Evolutionary conservation across 1,284 basidiomycete species (phyloP).

Genomic region (Mycena sp.): DNA sequence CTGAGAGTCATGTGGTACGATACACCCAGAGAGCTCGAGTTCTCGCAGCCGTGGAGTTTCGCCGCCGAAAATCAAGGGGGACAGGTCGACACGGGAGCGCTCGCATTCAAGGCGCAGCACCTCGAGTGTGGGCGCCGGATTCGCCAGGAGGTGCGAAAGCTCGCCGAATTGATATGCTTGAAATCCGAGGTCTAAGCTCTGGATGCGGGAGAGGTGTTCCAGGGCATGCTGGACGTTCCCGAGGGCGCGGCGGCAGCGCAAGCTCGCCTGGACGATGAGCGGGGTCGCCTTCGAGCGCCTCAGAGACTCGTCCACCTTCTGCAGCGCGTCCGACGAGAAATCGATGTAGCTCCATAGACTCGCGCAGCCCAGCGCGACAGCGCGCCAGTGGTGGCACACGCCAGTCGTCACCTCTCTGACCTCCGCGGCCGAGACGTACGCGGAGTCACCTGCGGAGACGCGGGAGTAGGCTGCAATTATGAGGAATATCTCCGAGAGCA

Average conservation of each 20-base stretch:
- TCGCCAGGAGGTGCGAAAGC: too few relatives aligned
- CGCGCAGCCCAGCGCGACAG: neutral
- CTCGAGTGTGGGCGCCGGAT: slow-evolving; percentile 7
- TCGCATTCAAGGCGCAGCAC: neutral
- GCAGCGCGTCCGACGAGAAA: neutral
- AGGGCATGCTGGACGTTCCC: slow-evolving; percentile 7
- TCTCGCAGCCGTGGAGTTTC: too few relatives aligned
- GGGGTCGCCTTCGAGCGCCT: neutral
- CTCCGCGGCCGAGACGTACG: neutral
- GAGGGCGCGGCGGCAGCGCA: neutral
- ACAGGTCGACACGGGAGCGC: too few relatives aligned
- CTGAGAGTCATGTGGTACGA: too few relatives aligned
- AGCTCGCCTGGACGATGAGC: slow-evolving; percentile 3
- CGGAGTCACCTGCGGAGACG: neutral
- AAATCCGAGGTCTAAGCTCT: slow-evolving; percentile 7
- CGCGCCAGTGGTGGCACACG: slow-evolving; percentile 15
- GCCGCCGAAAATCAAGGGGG: too few relatives aligned
- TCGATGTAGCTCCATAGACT: slow-evolving; percentile 19
- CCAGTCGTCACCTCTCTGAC: neutral
- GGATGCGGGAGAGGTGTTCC: neutral
- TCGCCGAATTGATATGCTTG: too few relatives aligned
- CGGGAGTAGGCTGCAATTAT: slow-evolving; percentile 6
- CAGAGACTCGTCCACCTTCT: neutral
- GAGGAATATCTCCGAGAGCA: slow-evolving; percentile 18
- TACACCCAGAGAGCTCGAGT: too few relatives aligned